Percentiles rank a stretch among this genome's conserved stretches.
Evolutionary conservation across 2,329 filamentous ascomycete genomes (phyloP).

Genomic region (Aspergillus melleus): DNA sequence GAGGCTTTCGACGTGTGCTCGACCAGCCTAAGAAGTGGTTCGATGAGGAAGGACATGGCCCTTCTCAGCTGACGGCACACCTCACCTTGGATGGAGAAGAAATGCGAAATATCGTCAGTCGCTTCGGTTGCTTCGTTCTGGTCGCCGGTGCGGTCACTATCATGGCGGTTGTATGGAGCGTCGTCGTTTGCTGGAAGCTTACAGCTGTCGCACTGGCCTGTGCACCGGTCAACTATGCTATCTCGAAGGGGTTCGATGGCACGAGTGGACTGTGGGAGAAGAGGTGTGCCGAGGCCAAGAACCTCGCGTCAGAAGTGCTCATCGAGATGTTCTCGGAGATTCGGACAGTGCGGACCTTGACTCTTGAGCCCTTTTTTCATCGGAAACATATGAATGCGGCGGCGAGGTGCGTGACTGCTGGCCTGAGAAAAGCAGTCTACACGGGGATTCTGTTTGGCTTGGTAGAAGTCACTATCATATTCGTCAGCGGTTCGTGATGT

Average conservation of each 20-base stretch:
- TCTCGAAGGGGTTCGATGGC: slow-evolving; percentile 65
- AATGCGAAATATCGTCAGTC: slow-evolving; percentile 77
- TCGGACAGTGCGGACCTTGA: slow-evolving; percentile 72
- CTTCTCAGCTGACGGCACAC: slow-evolving; percentile 65
- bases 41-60: slow-evolving; percentile 64
- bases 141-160: slow-evolving; percentile 66
- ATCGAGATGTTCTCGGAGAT: slow-evolving; percentile 78
- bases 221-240: slow-evolving; percentile 65
- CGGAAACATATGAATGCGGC: slow-evolving; percentile 60
- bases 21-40: slow-evolving; percentile 80
- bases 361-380: slow-evolving; percentile 70
- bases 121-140: slow-evolving; percentile 71
- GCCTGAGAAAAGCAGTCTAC: slow-evolving; percentile 65
- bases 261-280: slow-evolving; percentile 72
- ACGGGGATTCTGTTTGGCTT: slow-evolving; percentile 74
- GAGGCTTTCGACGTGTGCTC: slow-evolving; percentile 69
- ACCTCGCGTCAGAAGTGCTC: slow-evolving; percentile 62
- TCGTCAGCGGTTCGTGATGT: slow-evolving; percentile 56
- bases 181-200: slow-evolving; percentile 74
- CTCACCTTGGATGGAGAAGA: slow-evolving; percentile 84
- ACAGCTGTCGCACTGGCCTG: slow-evolving; percentile 73
- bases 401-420: slow-evolving; percentile 56
- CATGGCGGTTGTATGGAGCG: slow-evolving; percentile 72
- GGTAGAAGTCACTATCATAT: slow-evolving; percentile 70
- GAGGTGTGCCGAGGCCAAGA: slow-evolving; percentile 63